Evolutionary conservation across 2,329 filamentous ascomycete genomes (phyloP), one percentile per base, ranked within the genome.

Genomic region (Pseudocercospora cruenta): DNA sequence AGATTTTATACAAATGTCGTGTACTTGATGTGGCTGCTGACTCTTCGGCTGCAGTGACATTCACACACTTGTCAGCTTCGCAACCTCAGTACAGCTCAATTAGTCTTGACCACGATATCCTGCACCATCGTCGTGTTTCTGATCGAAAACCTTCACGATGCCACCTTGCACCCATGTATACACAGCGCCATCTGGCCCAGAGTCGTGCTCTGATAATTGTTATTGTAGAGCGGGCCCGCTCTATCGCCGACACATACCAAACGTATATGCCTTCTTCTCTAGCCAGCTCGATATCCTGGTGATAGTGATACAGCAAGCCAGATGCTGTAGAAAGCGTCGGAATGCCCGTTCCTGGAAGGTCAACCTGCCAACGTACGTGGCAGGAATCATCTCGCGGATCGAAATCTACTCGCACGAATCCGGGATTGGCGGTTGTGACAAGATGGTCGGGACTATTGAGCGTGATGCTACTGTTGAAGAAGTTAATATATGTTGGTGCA

Each of bases 221-320:
- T 60, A 43, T 60, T 60, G 24, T n/a, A 60, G 3, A 33, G 10
- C 22, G 10, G n/a, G 9, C 58, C 58, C 19, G 39, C 43, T 60
- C 58, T 19, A 24, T 28, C 10, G 58, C 58, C 14, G 22, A 26
- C 19, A 47, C 9, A 51, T 60, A 60, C 58, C 58, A 60, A 16
- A 60, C 58, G 21, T 47, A 60, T 39, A 24, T 16, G 12, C 58
- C 39, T n/a, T 60, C 8, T 22, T n/a, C 33, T 10, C 28, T 31
- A 6, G 58, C 58, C n/a, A 51, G 22, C 31, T 60, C 39, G 14
- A 16, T 26, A 8, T 45, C 36, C 28, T 60, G 58, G 4, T 33
- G 19, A 26, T 60, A 60, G 9, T 47, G 21, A 19, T 60, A 60
- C 39, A 60, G 10, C 39, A 60, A 21, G 16, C 58, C 58, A 26